Percentiles rank a stretch among this genome's conserved stretches.
Conservation (phyloP, 352 stramenopile species). For the Globisporangium mamillatum region DNA sequence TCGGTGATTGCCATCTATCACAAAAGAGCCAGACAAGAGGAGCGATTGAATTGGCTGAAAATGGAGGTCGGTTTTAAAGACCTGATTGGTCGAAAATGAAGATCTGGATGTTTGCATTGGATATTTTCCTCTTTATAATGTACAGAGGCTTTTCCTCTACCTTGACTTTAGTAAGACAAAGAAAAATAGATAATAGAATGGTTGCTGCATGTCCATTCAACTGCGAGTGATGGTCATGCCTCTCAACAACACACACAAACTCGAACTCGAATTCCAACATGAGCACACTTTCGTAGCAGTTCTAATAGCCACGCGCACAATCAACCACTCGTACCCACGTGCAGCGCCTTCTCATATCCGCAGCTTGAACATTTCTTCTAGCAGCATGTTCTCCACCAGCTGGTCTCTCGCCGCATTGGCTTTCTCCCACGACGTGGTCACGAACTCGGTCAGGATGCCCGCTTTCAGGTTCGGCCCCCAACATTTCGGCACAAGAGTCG, state of each 20-base stretch:
- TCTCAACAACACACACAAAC: too few species aligned
- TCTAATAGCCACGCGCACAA: background rate
- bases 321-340: too few species aligned
- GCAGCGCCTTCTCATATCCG: background rate
- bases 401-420: background rate
- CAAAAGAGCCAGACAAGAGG: background rate
- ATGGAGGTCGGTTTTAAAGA: background rate
- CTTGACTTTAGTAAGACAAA: background rate
- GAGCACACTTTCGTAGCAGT: background rate
- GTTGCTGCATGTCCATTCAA: too few species aligned
- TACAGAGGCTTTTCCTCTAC: background rate
- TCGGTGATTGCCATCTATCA: background rate
- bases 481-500: background rate
- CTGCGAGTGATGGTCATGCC: too few species aligned
- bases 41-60: background rate
- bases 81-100: too few species aligned
- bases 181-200: too few species aligned
- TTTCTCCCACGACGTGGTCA: background rate
- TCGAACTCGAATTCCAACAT: background rate
- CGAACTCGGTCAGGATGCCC: background rate
- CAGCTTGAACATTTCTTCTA: slow-evolving; percentile 1
- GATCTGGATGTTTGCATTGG: too few species aligned
- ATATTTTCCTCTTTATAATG: too few species aligned
- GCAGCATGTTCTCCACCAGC: slow-evolving; percentile 2
- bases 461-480: background rate